Percentiles rank a stretch among this genome's conserved stretches.
phyloP scores from a whole-genome alignment of 1,284 basidiomycete species.

The Microbotryum silenes-acaulis region DNA sequence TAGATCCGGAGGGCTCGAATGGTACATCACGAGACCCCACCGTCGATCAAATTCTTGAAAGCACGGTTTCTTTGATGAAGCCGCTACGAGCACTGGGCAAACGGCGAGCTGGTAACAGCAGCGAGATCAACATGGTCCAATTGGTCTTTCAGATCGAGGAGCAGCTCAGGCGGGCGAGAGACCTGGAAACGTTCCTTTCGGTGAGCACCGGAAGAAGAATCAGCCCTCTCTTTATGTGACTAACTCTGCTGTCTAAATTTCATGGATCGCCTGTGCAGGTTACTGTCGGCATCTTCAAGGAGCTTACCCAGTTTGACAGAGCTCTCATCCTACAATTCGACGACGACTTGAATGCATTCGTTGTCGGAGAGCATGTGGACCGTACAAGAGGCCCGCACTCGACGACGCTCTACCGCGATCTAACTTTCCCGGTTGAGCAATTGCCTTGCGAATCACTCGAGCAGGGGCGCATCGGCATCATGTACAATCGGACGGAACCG shows the following conservation, averaged over 20 bases:
- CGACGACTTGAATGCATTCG: constrained; percentile 37
- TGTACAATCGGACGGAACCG: constrained; percentile 39
- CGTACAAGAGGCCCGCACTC: constrained; percentile 37
- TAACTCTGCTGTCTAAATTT: too few species aligned
- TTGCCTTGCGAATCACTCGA: background rate
- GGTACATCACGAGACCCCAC: too few species aligned
- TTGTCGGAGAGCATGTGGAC: constrained; percentile 39
- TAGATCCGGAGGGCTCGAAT: too few species aligned
- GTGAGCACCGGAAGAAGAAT: too few species aligned
- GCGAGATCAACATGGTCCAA: constrained; percentile 8
- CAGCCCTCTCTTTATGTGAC: too few species aligned
- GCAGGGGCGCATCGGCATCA: constrained; percentile 33
- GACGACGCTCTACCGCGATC: constrained; percentile 34
- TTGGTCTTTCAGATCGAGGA: constrained; percentile 8
- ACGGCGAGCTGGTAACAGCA: background rate
- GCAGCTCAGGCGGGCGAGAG: constrained; percentile 1
- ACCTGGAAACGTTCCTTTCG: background rate
- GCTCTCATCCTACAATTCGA: constrained; percentile 10
- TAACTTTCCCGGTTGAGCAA: constrained; percentile 38
- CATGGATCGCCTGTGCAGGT: background rate
- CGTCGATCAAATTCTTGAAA: background rate
- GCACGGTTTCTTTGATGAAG: constrained; percentile 3
- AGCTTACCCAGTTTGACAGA: constrained; percentile 1
- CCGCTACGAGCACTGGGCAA: background rate
- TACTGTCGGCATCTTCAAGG: constrained; percentile 1